Evolutionary conservation across 768 basidiomycete species (phyloP).

Genomic region (Amanita phalloides): DNA sequence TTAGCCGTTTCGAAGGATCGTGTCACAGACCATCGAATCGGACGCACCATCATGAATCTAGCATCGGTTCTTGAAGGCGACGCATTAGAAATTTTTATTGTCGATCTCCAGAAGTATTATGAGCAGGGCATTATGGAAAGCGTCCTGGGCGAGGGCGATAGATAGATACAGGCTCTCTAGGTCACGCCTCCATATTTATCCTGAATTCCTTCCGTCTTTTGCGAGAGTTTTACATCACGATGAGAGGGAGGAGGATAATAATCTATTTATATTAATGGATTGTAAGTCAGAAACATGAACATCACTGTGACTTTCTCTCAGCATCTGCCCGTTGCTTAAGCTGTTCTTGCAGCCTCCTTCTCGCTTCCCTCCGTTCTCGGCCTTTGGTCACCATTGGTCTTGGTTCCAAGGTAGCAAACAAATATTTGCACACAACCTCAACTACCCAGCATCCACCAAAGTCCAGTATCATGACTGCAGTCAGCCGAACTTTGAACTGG

Average conservation of each 20-base stretch:
- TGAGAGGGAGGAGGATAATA: background rate
- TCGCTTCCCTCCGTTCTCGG: slow-evolving; percentile 58
- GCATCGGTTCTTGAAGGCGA: slow-evolving; percentile 57
- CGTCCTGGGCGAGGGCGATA: slow-evolving; percentile 20
- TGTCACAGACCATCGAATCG: slow-evolving; percentile 87
- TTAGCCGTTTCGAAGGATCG: slow-evolving; percentile 39
- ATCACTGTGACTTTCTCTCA: slow-evolving; percentile 3
- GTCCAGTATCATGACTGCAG: slow-evolving; percentile 75
- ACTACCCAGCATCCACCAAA: slow-evolving; percentile 83
- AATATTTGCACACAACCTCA: slow-evolving; percentile 70
- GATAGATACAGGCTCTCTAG: background rate
- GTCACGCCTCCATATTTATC: background rate
- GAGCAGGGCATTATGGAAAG: slow-evolving; percentile 48
- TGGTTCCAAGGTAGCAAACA: slow-evolving; percentile 86
- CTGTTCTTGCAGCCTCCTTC: slow-evolving; percentile 5
- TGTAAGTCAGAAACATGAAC: background rate
- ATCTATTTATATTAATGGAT: background rate
- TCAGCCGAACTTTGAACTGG: slow-evolving; percentile 80
- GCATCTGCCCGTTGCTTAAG: background rate
- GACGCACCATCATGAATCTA: slow-evolving; percentile 62
- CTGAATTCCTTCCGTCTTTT: no score
- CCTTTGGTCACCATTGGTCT: slow-evolving; percentile 78
- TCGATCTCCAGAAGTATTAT: slow-evolving; percentile 44
- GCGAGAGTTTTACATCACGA: no score
- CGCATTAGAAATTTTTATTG: slow-evolving; percentile 45